A percentile compares a stretch with the other conserved stretches of the same genome.
phyloP scores from a whole-genome alignment of 495 filamentous ascomycete species.

The Zalerion maritima region DNA sequence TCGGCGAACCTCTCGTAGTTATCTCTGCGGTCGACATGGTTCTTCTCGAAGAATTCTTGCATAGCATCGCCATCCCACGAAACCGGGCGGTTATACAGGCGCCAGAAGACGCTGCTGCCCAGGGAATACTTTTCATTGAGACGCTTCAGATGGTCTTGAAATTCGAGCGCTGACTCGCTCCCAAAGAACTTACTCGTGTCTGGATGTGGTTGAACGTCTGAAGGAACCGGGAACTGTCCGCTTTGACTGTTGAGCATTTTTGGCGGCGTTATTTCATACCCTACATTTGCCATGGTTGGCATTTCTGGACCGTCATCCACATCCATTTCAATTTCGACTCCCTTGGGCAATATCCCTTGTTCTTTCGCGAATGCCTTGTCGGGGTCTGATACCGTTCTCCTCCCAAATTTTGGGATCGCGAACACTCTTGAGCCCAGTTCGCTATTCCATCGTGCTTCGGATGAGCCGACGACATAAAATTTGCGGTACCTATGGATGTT shows the following conservation, averaged over 20 bases:
- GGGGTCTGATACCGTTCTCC: slow-evolving; percentile 22
- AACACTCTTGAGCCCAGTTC: slow-evolving; percentile 13
- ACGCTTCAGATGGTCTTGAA: slow-evolving; percentile 8
- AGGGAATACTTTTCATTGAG: neutral
- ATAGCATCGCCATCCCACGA: slow-evolving; percentile 22
- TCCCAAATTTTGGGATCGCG: slow-evolving; percentile 23
- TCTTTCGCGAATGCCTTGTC: slow-evolving; percentile 11
- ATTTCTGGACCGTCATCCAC: slow-evolving; percentile 3
- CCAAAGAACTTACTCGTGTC: slow-evolving; percentile 7
- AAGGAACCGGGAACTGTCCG: no score
- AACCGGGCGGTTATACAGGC: slow-evolving; percentile 18
- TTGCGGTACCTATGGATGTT: slow-evolving; percentile 31
- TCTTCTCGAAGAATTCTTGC: slow-evolving; percentile 21
- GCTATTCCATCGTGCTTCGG: slow-evolving; percentile 11
- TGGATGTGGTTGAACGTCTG: no score
- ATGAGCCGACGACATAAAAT: slow-evolving; percentile 33
- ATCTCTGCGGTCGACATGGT: slow-evolving; percentile 11
- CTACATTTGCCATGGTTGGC: no score
- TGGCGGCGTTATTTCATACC: no score
- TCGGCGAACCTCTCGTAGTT: slow-evolving; percentile 17
- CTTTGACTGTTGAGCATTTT: no score
- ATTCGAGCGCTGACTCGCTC: slow-evolving; percentile 2
- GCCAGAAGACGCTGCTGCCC: slow-evolving; percentile 6
- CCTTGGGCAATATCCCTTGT: neutral
- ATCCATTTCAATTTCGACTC: neutral